phyloP scores from a whole-genome alignment of 2,329 filamentous ascomycete species.

The Cytospora mali region DNA sequence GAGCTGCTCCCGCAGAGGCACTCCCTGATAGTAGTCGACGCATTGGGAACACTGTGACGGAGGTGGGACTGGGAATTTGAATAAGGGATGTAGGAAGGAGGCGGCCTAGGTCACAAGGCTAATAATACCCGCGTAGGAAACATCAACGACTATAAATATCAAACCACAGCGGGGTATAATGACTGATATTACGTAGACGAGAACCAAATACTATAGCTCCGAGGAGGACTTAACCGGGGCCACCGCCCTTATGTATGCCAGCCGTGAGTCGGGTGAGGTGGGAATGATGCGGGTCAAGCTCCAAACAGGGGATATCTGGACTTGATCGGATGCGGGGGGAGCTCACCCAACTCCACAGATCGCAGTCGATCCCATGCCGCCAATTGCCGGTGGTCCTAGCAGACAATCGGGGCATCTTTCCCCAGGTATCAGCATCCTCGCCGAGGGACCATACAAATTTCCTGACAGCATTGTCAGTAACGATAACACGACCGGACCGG shows the following conservation, averaged over 20 bases:
- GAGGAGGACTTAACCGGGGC: neutral
- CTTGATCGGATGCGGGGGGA: neutral
- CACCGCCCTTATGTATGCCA: neutral
- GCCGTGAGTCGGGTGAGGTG: neutral
- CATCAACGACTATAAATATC: neutral
- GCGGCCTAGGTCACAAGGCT: neutral
- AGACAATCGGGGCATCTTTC: neutral
- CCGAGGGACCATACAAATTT: neutral
- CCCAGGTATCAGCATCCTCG: neutral
- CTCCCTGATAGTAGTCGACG: conserved; percentile 50
- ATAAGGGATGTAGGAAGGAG: conserved; percentile 12
- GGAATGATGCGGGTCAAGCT: neutral
- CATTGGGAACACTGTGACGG: conserved; percentile 38
- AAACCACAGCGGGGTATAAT: neutral
- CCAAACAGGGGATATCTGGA: neutral
- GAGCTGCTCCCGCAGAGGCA: conserved; percentile 40
- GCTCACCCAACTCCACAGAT: conserved; percentile 1
- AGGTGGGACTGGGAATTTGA: conserved; percentile 24
- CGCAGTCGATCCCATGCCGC: conserved; percentile 13
- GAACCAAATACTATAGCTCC: neutral
- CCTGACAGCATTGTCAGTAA: conserved; percentile 4
- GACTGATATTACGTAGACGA: neutral
- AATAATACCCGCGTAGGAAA: neutral
- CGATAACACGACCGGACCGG: conserved; percentile 20
- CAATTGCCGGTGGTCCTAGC: conserved; percentile 13